These are phyloP conservation scores for Pezicula rhizophila DNA, from an alignment of 2,329 filamentous ascomycete species.

Conservation along the genomic window DNA sequence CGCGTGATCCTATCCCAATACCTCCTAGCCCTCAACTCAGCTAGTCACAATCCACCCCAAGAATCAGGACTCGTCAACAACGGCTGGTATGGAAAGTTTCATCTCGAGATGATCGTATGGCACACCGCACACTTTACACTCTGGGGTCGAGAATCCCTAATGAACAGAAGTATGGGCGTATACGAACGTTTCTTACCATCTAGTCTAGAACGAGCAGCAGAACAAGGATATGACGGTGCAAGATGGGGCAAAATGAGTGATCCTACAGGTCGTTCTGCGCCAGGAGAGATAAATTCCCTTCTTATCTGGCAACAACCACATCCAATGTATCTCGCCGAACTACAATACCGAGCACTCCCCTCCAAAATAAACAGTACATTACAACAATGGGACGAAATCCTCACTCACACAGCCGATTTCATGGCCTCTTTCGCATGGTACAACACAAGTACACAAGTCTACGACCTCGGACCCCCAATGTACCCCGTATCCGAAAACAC, in stretches of 20 bases:
- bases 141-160: slow-evolving; percentile 32
- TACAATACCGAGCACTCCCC: slow-evolving; percentile 43
- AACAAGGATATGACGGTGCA: slow-evolving; percentile 30
- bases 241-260: slow-evolving; percentile 52
- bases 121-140: slow-evolving; percentile 35
- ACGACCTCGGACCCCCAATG: slow-evolving; percentile 46
- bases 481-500: slow-evolving; percentile 53
- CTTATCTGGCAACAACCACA: slow-evolving; percentile 60
- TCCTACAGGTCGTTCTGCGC: slow-evolving; percentile 46
- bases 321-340: slow-evolving; percentile 53
- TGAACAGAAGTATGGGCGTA: slow-evolving; percentile 31
- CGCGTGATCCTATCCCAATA: slow-evolving; percentile 39
- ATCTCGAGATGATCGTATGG: slow-evolving; percentile 40
- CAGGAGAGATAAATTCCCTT: slow-evolving; percentile 54
- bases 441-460: slow-evolving; percentile 43
- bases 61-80: slow-evolving; percentile 41
- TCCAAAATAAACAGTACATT: slow-evolving; percentile 33
- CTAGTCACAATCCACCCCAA: slow-evolving; percentile 33
- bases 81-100: slow-evolving; percentile 41
- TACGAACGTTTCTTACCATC: slow-evolving; percentile 29
- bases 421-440: slow-evolving; percentile 53
- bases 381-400: slow-evolving; percentile 44
- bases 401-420: slow-evolving; percentile 49
- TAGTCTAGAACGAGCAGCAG: slow-evolving; percentile 25
- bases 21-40: slow-evolving; percentile 36